phyloP scores from a whole-genome alignment of 2,329 filamentous ascomycete genomes.

The Fusarium lyarnte region DNA sequence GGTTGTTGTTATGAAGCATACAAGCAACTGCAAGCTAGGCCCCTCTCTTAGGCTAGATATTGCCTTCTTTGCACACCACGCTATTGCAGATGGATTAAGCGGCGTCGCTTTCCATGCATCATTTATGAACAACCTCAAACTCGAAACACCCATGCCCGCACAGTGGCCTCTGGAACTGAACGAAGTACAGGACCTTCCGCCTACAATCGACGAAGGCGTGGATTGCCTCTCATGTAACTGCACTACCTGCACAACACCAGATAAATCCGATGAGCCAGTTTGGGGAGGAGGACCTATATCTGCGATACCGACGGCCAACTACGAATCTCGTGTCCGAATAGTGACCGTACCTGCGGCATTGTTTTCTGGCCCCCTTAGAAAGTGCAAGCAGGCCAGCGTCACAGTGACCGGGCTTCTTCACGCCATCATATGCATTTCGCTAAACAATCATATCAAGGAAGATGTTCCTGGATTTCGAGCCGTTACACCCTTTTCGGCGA shows the following conservation, averaged over 20 bases:
- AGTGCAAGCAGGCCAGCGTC: not conserved
- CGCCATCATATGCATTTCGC: not conserved
- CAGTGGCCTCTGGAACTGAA: slow-evolving; percentile 8
- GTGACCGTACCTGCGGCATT: not conserved
- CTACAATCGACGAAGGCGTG: not conserved
- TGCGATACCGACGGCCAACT: not conserved
- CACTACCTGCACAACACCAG: not conserved
- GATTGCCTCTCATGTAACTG: not conserved
- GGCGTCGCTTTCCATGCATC: slow-evolving; percentile 8
- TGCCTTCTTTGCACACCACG: slow-evolving; percentile 20
- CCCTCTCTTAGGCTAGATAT: not conserved
- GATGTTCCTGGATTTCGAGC: not conserved
- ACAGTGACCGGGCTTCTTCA: slow-evolving; percentile 14
- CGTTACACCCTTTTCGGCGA: slow-evolving; percentile 7
- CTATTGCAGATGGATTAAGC: slow-evolving; percentile 21
- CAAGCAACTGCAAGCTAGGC: accelerated
- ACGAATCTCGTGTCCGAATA: not conserved
- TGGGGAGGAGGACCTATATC: slow-evolving; percentile 1
- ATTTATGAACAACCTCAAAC: not conserved
- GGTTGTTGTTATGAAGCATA: not conserved
- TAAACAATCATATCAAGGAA: accelerated
- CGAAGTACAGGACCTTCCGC: not conserved
- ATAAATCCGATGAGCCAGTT: not conserved
- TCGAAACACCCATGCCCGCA: accelerated
- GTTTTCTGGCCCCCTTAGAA: not conserved